phyloP scores from a whole-genome alignment of 164 flowering plant species.

The Echeveria elegans region DNA sequence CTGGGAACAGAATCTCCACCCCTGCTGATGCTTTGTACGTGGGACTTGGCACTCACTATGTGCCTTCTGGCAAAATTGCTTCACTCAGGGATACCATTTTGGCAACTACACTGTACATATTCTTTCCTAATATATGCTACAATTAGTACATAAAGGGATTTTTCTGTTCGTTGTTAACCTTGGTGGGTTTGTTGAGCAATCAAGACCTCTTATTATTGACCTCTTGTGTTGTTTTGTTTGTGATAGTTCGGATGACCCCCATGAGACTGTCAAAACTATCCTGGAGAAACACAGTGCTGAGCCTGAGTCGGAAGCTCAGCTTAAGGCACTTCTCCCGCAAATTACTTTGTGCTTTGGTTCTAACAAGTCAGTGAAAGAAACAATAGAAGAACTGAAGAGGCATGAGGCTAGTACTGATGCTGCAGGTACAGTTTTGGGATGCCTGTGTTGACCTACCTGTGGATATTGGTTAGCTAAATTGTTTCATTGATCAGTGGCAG shows the following conservation, averaged over 20 bases:
- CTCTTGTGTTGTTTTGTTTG: not conserved
- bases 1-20: constrained; percentile 78
- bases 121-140: not conserved
- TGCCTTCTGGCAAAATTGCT: constrained; percentile 69
- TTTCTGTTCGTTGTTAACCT: not conserved
- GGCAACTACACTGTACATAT: constrained; percentile 49
- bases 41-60: constrained; percentile 89
- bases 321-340: constrained; percentile 63
- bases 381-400: constrained; percentile 55
- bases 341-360: constrained; percentile 57
- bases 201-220: not conserved
- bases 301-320: constrained; percentile 58
- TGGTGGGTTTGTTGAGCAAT: not conserved
- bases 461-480: not conserved
- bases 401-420: constrained; percentile 50
- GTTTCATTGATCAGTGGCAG: constrained; percentile 41
- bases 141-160: not conserved
- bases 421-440: constrained; percentile 32
- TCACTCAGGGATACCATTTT: constrained; percentile 66
- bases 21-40: constrained; percentile 83
- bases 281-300: constrained; percentile 39
- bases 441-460: not conserved
- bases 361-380: constrained; percentile 59
- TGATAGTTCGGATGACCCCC: not conserved
- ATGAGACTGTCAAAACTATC: constrained; percentile 24